These are phyloP conservation scores for Quercus tomentella DNA, from an alignment of 331 rosid genomes.

Conservation along the genomic window DNA sequence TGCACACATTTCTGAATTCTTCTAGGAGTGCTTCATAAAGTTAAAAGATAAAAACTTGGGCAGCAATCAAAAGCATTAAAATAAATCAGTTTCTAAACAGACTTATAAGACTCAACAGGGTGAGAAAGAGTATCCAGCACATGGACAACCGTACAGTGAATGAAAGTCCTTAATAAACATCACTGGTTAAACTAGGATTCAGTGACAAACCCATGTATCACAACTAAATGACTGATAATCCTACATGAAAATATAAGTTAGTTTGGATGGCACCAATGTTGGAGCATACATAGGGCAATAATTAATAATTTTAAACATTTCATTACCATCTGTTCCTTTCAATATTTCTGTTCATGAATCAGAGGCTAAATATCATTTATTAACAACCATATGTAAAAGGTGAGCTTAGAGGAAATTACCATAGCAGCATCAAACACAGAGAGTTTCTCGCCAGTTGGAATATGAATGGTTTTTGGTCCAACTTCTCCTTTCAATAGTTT, in stretches of 20 bases:
- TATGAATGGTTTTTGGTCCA: conserved; percentile 88
- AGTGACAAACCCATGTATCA: background rate
- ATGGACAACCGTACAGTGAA: background rate
- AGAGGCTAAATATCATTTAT: conserved; percentile 4
- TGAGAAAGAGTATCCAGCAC: background rate
- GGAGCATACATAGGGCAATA: background rate
- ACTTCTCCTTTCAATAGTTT: conserved; percentile 84
- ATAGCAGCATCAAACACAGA: conserved; percentile 77
- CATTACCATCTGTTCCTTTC: background rate
- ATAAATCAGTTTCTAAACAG: background rate
- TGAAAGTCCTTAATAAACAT: background rate
- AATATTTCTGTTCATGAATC: background rate
- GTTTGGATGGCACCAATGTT: background rate
- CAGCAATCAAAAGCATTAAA: background rate
- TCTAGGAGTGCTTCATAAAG: background rate
- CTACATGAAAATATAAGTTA: background rate
- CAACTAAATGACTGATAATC: too few species aligned
- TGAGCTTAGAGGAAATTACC: conserved; percentile 47
- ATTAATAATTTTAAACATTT: background rate
- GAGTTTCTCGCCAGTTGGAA: conserved; percentile 82
- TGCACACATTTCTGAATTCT: background rate
- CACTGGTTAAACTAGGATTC: background rate
- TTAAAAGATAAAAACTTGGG: background rate
- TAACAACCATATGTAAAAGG: background rate
- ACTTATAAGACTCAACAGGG: background rate